Evolutionary conservation across 176 grass and related monocot genomes (phyloP).

Genomic region (Carex scoparia): DNA sequence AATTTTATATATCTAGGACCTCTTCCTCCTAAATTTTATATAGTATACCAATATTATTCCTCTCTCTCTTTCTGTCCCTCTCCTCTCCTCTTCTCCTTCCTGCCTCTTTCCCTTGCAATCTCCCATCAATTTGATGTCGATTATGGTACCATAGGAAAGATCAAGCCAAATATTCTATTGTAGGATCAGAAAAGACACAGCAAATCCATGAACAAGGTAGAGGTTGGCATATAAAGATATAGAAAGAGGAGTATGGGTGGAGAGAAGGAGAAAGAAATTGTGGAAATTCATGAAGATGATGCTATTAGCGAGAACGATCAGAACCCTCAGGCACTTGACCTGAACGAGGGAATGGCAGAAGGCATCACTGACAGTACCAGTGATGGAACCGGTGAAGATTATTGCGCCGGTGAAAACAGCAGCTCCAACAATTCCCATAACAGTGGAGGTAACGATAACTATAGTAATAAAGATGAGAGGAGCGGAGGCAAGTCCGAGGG

Average conservation of each 20-base stretch:
- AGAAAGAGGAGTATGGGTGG: slow-evolving; percentile 25
- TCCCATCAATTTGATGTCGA: slow-evolving; percentile 32
- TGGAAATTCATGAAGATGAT: slow-evolving; percentile 40
- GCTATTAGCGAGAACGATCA: slow-evolving; percentile 26
- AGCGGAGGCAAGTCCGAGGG: slow-evolving; percentile 36
- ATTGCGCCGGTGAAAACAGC: slow-evolving; percentile 49
- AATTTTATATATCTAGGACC: slow-evolving; percentile 24
- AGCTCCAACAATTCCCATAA: slow-evolving; percentile 41
- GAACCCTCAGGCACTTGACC: slow-evolving; percentile 34
- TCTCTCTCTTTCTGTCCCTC: slow-evolving; percentile 17
- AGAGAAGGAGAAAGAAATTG: slow-evolving; percentile 39
- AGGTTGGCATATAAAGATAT: background rate
- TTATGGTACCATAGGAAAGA: background rate
- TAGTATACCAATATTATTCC: slow-evolving; percentile 32
- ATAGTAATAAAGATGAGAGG: slow-evolving; percentile 24
- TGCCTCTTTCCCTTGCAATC: slow-evolving; percentile 29
- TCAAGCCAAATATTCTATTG: slow-evolving; percentile 10
- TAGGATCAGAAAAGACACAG: slow-evolving; percentile 7
- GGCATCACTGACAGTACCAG: slow-evolving; percentile 27
- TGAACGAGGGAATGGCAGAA: slow-evolving; percentile 48
- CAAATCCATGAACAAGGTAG: background rate
- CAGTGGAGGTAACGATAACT: slow-evolving; percentile 8
- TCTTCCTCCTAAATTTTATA: slow-evolving; percentile 27
- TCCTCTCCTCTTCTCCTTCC: slow-evolving; percentile 35
- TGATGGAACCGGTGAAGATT: slow-evolving; percentile 36